Evolutionary conservation across 2,329 filamentous ascomycete species (phyloP).

Genomic region (Neophaeococcomyces mojaviensis): DNA sequence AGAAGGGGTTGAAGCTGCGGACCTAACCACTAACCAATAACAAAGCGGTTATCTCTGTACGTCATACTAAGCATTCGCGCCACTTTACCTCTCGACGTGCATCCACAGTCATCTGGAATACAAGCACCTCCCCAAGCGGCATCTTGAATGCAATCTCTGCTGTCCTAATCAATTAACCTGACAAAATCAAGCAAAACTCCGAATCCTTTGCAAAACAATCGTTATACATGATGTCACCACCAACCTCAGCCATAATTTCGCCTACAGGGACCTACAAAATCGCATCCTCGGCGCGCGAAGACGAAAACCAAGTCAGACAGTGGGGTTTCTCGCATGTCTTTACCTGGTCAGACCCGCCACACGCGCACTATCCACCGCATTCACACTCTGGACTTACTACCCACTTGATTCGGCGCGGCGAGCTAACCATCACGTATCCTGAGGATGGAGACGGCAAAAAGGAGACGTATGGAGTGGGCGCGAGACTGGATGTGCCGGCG

Average conservation of each 20-base stretch:
- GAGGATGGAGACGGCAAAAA: slow-evolving; percentile 43
- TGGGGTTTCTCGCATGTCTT: slow-evolving; percentile 57
- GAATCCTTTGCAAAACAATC: too few relatives aligned
- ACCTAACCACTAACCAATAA: too few relatives aligned
- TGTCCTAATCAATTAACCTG: too few relatives aligned
- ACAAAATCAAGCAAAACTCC: too few relatives aligned
- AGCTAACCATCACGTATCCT: slow-evolving; percentile 52
- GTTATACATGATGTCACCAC: too few relatives aligned
- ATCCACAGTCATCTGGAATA: too few relatives aligned
- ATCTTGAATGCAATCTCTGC: too few relatives aligned
- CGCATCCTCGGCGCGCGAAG: slow-evolving; percentile 28
- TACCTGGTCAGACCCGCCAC: slow-evolving; percentile 55
- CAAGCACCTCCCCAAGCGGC: too few relatives aligned
- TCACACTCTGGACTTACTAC: slow-evolving; percentile 49
- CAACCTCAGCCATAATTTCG: slow-evolving; percentile 3
- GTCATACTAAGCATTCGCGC: too few relatives aligned
- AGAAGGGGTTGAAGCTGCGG: too few relatives aligned
- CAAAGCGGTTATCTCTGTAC: too few relatives aligned
- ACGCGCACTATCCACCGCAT: slow-evolving; percentile 55
- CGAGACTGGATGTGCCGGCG: slow-evolving; percentile 51
- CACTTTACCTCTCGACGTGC: too few relatives aligned
- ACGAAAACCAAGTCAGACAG: slow-evolving; percentile 47
- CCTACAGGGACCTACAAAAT: slow-evolving; percentile 8
- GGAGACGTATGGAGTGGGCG: slow-evolving; percentile 49
- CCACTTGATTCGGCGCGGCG: slow-evolving; percentile 51